A percentile compares a stretch with the other conserved stretches of the same genome.
phyloP scores from a whole-genome alignment of 75 land plant species.

The Ceratopteris richardii region DNA sequence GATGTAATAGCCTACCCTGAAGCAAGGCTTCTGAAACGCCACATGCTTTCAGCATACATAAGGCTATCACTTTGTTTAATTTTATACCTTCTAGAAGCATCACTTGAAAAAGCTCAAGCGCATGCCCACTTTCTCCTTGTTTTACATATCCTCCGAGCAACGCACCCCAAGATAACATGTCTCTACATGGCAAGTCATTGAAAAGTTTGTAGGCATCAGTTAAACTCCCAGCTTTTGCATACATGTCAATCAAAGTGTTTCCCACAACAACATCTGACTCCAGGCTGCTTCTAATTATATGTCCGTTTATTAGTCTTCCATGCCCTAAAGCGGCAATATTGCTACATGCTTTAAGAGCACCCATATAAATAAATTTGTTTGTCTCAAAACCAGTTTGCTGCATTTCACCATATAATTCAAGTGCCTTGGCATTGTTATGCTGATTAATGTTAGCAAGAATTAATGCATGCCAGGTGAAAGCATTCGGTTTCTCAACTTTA shows the following conservation, averaged over 20 bases:
- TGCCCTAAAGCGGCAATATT: slow-evolving; percentile 22
- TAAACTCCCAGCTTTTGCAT: slow-evolving; percentile 47
- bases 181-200: slow-evolving; percentile 35
- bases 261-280: slow-evolving; percentile 11
- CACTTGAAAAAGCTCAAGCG: slow-evolving; percentile 33
- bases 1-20: slow-evolving; percentile 51
- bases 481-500: slow-evolving; percentile 23
- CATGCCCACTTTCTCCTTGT: slow-evolving; percentile 38
- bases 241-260: slow-evolving; percentile 73
- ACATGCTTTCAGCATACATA: slow-evolving; percentile 63
- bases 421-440: slow-evolving; percentile 27
- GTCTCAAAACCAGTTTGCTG: slow-evolving; percentile 30
- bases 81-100: slow-evolving; percentile 37
- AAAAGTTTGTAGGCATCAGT: slow-evolving; percentile 41
- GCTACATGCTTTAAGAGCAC: slow-evolving; percentile 50
- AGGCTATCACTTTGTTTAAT: slow-evolving; percentile 48
- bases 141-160: slow-evolving; percentile 64
- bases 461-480: slow-evolving; percentile 61
- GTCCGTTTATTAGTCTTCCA: slow-evolving; percentile 43
- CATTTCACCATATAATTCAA: slow-evolving; percentile 39
- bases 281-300: slow-evolving; percentile 16
- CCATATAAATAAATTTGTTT: slow-evolving; percentile 34
- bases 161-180: slow-evolving; percentile 70
- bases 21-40: slow-evolving; percentile 29
- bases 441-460: slow-evolving; percentile 45